Conservation (phyloP, 2,329 filamentous ascomycete genomes). For the Phaeosphaeriaceae sp. region DNA sequence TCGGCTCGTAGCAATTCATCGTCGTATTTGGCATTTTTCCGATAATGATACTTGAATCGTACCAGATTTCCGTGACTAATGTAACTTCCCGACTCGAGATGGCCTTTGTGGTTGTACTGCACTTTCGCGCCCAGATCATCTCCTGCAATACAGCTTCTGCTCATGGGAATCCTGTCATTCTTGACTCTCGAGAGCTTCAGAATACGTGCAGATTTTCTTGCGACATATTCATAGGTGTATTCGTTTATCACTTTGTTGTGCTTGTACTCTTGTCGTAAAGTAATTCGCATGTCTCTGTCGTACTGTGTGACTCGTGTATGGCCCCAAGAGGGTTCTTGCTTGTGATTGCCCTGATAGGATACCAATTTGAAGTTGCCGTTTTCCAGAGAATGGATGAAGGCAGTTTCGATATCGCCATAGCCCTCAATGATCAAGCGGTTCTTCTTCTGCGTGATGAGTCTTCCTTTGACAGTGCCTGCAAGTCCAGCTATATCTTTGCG, state of each 20-base stretch:
- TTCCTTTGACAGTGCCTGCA: slow-evolving; percentile 58
- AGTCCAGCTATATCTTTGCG: slow-evolving; percentile 57
- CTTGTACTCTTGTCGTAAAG: slow-evolving; percentile 53
- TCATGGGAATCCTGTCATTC: slow-evolving; percentile 46
- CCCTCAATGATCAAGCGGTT: slow-evolving; percentile 57
- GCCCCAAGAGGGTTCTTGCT: slow-evolving; percentile 54
- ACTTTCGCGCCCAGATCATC: slow-evolving; percentile 55
- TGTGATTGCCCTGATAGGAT: slow-evolving; percentile 47
- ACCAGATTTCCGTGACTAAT: slow-evolving; percentile 60
- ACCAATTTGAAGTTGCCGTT: slow-evolving; percentile 47
- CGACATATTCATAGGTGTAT: slow-evolving; percentile 58
- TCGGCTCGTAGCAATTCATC: slow-evolving; percentile 64
- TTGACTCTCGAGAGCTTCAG: slow-evolving; percentile 49
- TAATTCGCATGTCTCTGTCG: slow-evolving; percentile 55
- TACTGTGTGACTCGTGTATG: slow-evolving; percentile 58
- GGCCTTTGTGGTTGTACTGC: slow-evolving; percentile 61
- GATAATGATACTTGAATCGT: slow-evolving; percentile 63
- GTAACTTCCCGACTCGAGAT: slow-evolving; percentile 61
- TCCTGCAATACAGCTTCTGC: slow-evolving; percentile 56
- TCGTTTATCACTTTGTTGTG: slow-evolving; percentile 54
- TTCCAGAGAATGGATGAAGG: slow-evolving; percentile 53
- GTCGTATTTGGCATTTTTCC: slow-evolving; percentile 60
- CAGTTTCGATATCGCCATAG: slow-evolving; percentile 58
- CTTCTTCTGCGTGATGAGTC: slow-evolving; percentile 56
- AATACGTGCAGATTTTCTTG: slow-evolving; percentile 36